Base-by-base conservation (phyloP, 2,329 filamentous ascomycete genomes). In the Epicoccum nigrum region DNA sequence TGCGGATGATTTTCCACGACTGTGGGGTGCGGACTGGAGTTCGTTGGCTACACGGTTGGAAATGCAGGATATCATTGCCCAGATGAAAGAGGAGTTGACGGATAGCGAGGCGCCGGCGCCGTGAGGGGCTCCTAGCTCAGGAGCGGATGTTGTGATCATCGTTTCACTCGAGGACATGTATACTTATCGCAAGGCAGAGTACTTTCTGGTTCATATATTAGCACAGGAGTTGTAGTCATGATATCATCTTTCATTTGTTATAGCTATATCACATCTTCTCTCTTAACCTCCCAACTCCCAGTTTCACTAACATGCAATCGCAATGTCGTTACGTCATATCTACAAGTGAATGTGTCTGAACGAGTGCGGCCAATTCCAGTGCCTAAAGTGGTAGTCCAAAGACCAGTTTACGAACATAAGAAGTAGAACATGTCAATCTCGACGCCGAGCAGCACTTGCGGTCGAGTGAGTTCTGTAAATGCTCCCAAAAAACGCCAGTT, bases 281-380 rank as follows among this genome's bases (percentile, higher is more conserved):
- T 34, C 13, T 15, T 5, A 6, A 20, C 16, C n/a, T 38, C 17
- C 15, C 8, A 17, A 20, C 19, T 8, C 9, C 17, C 9, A 6
- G 2, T 21, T 6, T 31, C 15, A 7, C n/a, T 8, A 27, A 8
- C 23, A 25, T 34, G 39, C 28, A 23, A 45, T 21, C 41, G 47
- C 35, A 40, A 46, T 21, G 38, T 45, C 50, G 45, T 53, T 25
- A 45, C 7, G 21, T 49, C 45, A 41, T 43, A 52, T 52, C 49
- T 52, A 46, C 49, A 51, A 51, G 49, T 37, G 49, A 51, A 23
- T 28, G 48, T 51, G 25, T n/a, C n/a, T 40, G n/a, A 51, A 23
- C 21, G 47, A 51, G 35, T 32, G 48, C 23, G 48, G 47, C 30
- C 44, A 40, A 40, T 38, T 28, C 21, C 31, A 23, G 12, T 35